Evolutionary conservation across 108 stramenopile species (phyloP).

Genomic region (Skeletonema grethae): DNA sequence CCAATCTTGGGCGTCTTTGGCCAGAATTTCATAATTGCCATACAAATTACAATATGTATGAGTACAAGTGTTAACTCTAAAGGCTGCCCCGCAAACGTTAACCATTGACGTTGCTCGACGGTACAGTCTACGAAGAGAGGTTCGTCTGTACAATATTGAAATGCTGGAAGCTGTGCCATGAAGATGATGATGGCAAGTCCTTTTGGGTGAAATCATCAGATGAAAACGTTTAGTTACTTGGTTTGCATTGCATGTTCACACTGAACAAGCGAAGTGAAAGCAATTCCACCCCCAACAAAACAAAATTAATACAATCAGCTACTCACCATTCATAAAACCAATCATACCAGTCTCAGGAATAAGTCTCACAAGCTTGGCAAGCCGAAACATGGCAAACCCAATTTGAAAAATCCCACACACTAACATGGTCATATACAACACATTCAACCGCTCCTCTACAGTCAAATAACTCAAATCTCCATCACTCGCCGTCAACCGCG

Average conservation of each 20-base stretch:
- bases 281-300: too few relatives aligned
- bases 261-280: background rate
- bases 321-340: conserved; percentile 60
- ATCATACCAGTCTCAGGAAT: conserved; percentile 67
- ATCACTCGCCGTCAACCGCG: conserved; percentile 51
- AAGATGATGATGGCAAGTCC: conserved; percentile 59
- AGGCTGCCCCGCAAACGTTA: conserved; percentile 44
- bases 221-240: background rate
- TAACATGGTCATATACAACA: conserved; percentile 60
- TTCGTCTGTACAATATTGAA: conserved; percentile 44
- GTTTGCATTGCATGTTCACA: background rate
- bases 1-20: conserved; percentile 45
- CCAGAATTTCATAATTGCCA: conserved; percentile 59
- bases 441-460: conserved; percentile 46
- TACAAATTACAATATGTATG: conserved; percentile 42
- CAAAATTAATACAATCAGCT: background rate
- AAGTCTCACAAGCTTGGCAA: conserved; percentile 56
- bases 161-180: conserved; percentile 58
- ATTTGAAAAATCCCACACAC: conserved; percentile 56
- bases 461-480: conserved; percentile 49
- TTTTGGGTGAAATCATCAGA: background rate
- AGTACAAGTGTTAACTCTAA: conserved; percentile 27
- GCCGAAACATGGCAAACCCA: conserved; percentile 46
- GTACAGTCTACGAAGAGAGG: conserved; percentile 56
- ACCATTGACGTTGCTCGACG: conserved; percentile 49